Conservation (phyloP, 2,329 filamentous ascomycete genomes). For the Fusarium abutilonis region DNA sequence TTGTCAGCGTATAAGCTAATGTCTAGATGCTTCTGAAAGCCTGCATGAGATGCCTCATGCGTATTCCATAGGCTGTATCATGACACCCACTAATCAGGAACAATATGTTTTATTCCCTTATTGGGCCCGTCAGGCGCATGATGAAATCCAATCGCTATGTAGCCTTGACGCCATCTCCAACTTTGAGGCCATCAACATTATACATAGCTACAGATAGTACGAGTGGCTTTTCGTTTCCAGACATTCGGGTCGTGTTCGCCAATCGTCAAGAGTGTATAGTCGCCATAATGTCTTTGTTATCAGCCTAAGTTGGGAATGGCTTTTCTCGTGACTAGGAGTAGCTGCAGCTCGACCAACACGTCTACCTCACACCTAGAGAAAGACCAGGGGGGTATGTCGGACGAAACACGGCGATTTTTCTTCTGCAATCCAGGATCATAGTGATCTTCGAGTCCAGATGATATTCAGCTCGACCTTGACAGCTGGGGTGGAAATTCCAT, state of each 20-base stretch:
- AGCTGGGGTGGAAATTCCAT: conserved; percentile 1
- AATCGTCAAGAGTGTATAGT: conserved; percentile 33
- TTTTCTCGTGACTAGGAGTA: conserved; percentile 29
- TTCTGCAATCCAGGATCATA: conserved; percentile 2
- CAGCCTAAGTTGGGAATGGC: conserved; percentile 6
- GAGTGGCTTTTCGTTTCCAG: conserved; percentile 1
- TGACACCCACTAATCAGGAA: conserved; percentile 10
- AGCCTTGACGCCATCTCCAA: conserved; percentile 17
- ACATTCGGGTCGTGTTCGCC: conserved; percentile 7
- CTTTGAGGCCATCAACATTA: conserved; percentile 8
- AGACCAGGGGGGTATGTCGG: conserved; percentile 7
- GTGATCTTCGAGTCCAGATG: conserved; percentile 21
- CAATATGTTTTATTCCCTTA: conserved; percentile 6
- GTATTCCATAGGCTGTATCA: conserved; percentile 3
- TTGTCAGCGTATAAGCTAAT: conserved; percentile 19
- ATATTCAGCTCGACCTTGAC: conserved; percentile 8
- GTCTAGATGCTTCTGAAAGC: conserved; percentile 16
- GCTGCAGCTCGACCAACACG: conserved; percentile 20
- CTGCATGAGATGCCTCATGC: conserved; percentile 20
- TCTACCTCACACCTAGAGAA: conserved; percentile 1
- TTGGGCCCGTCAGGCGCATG: conserved; percentile 25
- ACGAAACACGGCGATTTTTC: conserved; percentile 26
- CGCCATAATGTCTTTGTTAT: conserved; percentile 21
- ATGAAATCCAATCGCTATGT: conserved; percentile 29
- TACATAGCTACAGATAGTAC: not conserved